Conservation (phyloP, 164 flowering plant species). For the Warburgia ugandensis region DNA sequence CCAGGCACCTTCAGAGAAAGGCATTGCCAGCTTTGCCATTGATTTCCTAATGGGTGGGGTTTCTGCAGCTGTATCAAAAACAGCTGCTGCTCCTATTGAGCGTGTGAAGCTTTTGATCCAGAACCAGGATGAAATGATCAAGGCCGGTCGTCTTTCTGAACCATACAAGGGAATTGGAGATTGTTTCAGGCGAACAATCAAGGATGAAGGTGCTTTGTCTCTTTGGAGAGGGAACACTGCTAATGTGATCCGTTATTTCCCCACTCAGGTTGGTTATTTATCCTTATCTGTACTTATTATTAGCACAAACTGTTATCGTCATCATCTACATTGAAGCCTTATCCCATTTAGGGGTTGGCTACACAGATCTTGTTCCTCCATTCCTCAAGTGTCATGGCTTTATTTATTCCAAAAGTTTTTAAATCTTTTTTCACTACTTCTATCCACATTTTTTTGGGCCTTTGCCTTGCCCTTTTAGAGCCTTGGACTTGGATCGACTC, state of each 20-base stretch:
- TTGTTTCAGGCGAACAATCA: conserved; percentile 59
- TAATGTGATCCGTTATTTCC: conserved; percentile 87
- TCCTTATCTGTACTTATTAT: neutral
- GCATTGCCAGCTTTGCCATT: conserved; percentile 44
- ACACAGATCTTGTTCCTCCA: no score
- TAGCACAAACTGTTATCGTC: no score
- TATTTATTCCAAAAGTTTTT: no score
- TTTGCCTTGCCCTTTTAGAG: no score
- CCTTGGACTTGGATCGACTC: no score
- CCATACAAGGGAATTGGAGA: conserved; percentile 88
- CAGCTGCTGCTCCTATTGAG: conserved; percentile 89
- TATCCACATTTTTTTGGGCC: no score
- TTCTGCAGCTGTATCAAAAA: conserved; percentile 84
- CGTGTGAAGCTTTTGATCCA: conserved; percentile 88
- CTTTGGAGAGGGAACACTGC: conserved; percentile 90
- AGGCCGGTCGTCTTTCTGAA: conserved; percentile 67
- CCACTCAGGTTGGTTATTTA: conserved; percentile 86
- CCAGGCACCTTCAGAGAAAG: conserved; percentile 68
- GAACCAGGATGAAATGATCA: conserved; percentile 83
- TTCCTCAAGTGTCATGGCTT: no score
- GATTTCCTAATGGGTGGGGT: conserved; percentile 90
- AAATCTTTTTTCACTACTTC: no score
- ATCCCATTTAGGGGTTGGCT: no score
- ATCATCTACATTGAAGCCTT: no score
- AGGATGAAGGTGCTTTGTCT: conserved; percentile 57